Conservation (phyloP, 176 grass and related monocot genomes). For the Bothriochloa decipiens region DNA sequence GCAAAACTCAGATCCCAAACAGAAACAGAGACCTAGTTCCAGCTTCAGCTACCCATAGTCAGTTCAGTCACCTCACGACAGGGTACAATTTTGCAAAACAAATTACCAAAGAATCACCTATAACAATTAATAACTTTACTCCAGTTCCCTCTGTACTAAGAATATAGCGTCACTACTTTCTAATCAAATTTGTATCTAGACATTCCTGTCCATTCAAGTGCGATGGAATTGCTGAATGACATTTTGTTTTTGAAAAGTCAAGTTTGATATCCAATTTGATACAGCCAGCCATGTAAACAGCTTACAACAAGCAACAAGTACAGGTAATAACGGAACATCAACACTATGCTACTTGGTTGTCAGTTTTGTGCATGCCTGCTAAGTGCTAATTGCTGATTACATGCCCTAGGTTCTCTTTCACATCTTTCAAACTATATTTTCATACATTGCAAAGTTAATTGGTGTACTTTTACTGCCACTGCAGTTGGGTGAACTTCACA, state of each 20-base stretch:
- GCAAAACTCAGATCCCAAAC: not conserved
- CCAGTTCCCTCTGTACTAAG: no score
- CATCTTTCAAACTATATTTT: not conserved
- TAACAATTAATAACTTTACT: not conserved
- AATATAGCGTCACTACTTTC: no score
- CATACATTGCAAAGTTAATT: not conserved
- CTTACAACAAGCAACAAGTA: no score
- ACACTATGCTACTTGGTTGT: no score
- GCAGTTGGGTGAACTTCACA: constrained; percentile 91
- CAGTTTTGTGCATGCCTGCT: no score
- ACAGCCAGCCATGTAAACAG: no score
- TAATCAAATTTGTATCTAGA: no score
- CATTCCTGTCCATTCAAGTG: no score
- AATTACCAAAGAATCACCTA: not conserved
- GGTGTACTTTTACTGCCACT: not conserved
- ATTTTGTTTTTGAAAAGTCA: no score
- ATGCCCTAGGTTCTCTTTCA: not conserved
- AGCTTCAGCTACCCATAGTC: not conserved
- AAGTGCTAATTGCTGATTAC: not conserved
- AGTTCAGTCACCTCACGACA: not conserved
- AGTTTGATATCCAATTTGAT: no score
- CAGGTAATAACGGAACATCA: no score
- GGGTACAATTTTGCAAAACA: constrained; percentile 5
- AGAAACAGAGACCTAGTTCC: not conserved
- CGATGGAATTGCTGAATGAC: no score